Evolutionary conservation across 2,329 filamentous ascomycete genomes (phyloP).

Genomic region (Delphinella strobiligena): DNA sequence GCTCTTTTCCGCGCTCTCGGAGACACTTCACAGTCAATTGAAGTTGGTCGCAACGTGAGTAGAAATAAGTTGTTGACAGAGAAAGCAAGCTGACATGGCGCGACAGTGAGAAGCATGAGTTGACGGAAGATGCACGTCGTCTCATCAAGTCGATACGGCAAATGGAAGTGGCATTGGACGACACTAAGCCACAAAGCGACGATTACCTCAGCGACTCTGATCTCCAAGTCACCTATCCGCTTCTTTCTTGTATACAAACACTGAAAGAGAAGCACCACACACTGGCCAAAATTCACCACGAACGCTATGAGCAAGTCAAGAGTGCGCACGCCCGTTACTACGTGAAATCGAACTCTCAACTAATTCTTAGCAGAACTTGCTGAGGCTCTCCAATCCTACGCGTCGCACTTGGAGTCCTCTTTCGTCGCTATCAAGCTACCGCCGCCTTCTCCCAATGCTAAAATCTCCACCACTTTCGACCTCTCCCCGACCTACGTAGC

Average conservation of each 20-base stretch:
- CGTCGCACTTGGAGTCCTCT: constrained; percentile 80
- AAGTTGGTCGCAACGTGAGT: constrained; percentile 60
- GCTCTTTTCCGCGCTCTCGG: constrained; percentile 85
- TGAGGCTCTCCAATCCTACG: constrained; percentile 88
- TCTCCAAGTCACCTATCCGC: constrained; percentile 68
- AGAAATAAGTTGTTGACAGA: not conserved
- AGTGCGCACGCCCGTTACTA: constrained; percentile 45
- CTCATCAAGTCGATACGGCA: constrained; percentile 79
- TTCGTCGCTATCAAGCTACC: constrained; percentile 81
- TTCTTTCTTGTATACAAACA: constrained; percentile 63
- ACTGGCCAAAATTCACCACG: constrained; percentile 70
- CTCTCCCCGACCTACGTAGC: constrained; percentile 84
- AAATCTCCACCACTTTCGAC: constrained; percentile 73
- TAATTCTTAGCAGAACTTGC: constrained; percentile 56
- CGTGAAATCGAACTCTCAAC: not conserved
- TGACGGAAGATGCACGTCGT: constrained; percentile 80
- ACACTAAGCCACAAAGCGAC: constrained; percentile 52
- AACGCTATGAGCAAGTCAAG: constrained; percentile 90
- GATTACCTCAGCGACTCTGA: constrained; percentile 55
- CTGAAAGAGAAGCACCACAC: constrained; percentile 79
- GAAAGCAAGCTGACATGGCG: constrained; percentile 2
- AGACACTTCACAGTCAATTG: constrained; percentile 83
- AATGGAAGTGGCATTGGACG: constrained; percentile 84
- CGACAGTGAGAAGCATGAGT: constrained; percentile 66
- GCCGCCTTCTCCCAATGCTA: constrained; percentile 64